These are phyloP conservation scores for Chrysanthemum lavandulifolium DNA, from an alignment of 129 eudicot genomes.

Conservation along the genomic window DNA sequence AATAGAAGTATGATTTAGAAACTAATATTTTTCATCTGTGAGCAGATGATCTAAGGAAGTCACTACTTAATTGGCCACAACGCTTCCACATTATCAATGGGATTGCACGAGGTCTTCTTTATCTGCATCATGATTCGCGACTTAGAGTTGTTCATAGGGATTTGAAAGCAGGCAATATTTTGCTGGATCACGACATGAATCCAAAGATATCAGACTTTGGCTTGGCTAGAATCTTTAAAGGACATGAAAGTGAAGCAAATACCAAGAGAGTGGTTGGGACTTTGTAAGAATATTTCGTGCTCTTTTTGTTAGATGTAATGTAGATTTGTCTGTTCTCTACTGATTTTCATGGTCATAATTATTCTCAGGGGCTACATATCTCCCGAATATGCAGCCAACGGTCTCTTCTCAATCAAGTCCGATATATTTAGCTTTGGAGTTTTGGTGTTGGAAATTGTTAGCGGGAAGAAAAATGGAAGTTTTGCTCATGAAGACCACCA, in stretches of 20 bases:
- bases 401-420: conserved; percentile 38
- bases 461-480: conserved; percentile 38
- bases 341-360: neutral
- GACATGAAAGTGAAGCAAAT: conserved; percentile 32
- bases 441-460: conserved; percentile 40
- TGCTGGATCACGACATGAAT: conserved; percentile 40
- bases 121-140: conserved; percentile 56
- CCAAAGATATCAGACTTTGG: conserved; percentile 65
- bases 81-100: conserved; percentile 43
- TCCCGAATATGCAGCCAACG: conserved; percentile 38
- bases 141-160: conserved; percentile 59
- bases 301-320: neutral
- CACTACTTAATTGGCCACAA: conserved; percentile 41
- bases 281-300: conserved; percentile 29
- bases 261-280: conserved; percentile 56
- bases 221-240: conserved; percentile 47
- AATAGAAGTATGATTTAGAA: neutral
- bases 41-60: conserved; percentile 28
- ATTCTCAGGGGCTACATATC: conserved; percentile 41
- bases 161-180: conserved; percentile 50
- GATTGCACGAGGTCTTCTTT: conserved; percentile 52
- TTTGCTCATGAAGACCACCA: conserved; percentile 32
- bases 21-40: neutral
- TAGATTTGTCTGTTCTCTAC: neutral
- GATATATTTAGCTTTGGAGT: conserved; percentile 41